phyloP scores from a whole-genome alignment of 768 basidiomycete species.

The Agrocybe chaxingu region DNA sequence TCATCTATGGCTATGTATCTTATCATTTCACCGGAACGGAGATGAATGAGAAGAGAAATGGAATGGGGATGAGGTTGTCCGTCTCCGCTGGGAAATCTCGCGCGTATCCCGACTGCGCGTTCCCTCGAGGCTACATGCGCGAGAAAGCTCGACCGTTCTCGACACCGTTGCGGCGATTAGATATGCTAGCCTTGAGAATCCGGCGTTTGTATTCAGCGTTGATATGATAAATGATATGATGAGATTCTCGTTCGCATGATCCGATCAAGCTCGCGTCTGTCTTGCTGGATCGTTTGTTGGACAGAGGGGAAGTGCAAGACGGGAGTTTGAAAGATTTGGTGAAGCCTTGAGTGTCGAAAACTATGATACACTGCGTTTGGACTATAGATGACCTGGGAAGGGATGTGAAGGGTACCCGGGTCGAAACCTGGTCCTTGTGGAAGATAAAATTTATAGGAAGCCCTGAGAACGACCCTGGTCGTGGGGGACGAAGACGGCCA shows the following conservation, averaged over 20 bases:
- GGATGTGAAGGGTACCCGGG: no score
- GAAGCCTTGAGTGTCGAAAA: neutral
- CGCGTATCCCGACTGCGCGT: no score
- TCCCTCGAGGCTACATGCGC: no score
- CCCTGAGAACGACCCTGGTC: neutral
- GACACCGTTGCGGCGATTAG: constrained; percentile 11
- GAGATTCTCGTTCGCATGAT: constrained; percentile 9
- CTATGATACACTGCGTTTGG: neutral
- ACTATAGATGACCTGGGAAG: no score
- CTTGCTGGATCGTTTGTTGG: neutral
- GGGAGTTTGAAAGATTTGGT: neutral
- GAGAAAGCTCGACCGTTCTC: constrained; percentile 2
- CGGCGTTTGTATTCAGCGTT: constrained; percentile 8
- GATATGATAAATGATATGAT: constrained; percentile 17
- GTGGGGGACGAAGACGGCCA: neutral
- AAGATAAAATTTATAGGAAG: no score
- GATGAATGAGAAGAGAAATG: no score
- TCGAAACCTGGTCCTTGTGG: no score
- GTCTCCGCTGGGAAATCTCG: no score
- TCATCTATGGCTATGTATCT: no score
- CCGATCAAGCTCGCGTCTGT: constrained; percentile 13
- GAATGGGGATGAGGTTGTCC: no score
- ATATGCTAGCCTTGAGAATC: constrained; percentile 10
- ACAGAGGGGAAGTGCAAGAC: neutral
- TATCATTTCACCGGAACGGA: no score